Base-by-base conservation (phyloP, 208 protist species). In the Crithidia brevicula region DNA sequence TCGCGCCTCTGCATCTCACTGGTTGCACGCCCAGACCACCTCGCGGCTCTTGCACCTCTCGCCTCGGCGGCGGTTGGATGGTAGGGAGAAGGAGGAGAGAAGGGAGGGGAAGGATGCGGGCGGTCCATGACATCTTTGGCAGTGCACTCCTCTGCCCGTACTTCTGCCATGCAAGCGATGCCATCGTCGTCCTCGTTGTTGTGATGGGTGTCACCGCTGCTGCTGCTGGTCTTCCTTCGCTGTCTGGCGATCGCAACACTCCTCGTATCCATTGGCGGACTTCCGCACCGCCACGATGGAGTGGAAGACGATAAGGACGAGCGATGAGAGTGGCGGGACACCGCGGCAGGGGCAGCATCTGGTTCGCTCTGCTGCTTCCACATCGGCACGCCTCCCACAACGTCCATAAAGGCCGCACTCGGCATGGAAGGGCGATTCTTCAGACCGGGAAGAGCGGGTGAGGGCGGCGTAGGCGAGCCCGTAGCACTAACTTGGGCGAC, bases 371-470 rank as follows among this genome's bases (percentile, higher is more conserved):
- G n/a, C n/a, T n/a, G 2, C 25, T 59, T n/a, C 36, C 46, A 50
- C 18, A 16, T 10, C n/a, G 57, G 40, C 43, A 30, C 31, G 28
- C 30, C 58, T 1, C 16, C 16, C 34, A 65, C n/a, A 11, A 50
- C 11, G 25, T 72, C 57, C 11, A 20, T 22, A 16, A 65, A 31
- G 0, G 67, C 67, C 1, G 16, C 47, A 9, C 2, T 64, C 11
- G 56, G 56, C 57, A 51, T 51, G 6, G 57, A 72, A 9, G 57
- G n/a, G 10, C 36, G 67, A 38, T 16, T 7, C 27, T 1, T 11
- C 15, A 25, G 25, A 4, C 16, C 22, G 7, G 8, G 23, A 18
- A 16, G 34, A 25, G 46, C 50, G 40, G 56, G 57, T 9, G 57
- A 72, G 18, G 47, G 33, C 42, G 25, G 30, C 23, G 20, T n/a